Conservation (phyloP, 306 rosid species). For the Corylus americana region DNA sequence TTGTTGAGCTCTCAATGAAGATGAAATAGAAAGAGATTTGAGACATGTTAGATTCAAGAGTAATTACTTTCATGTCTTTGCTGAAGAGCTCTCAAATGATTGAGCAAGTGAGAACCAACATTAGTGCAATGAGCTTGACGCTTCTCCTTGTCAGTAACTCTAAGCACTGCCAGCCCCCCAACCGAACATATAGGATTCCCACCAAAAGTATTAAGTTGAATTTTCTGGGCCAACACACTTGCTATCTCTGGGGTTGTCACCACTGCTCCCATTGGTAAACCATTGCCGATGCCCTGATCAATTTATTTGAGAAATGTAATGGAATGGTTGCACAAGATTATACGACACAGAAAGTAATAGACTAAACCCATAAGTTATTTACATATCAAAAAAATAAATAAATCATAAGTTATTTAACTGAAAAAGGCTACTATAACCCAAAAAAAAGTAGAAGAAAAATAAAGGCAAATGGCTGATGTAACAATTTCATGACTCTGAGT, state of each 20-base stretch:
- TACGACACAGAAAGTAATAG: not conserved
- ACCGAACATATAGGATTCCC: constrained; percentile 96
- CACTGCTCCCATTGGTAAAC: constrained; percentile 89
- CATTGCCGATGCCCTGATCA: constrained; percentile 88
- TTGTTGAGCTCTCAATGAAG: not conserved
- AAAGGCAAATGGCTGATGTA: constrained; percentile 5
- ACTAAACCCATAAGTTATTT: not conserved
- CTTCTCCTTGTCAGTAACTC: constrained; percentile 80
- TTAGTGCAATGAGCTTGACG: constrained; percentile 75
- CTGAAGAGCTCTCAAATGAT: constrained; percentile 70
- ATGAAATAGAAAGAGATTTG: too few species aligned
- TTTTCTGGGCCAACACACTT: constrained; percentile 69
- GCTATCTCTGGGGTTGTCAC: constrained; percentile 95
- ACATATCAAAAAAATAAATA: too few species aligned
- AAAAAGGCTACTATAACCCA: constrained; percentile 1
- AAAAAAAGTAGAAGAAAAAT: too few species aligned
- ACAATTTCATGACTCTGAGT: constrained; percentile 9
- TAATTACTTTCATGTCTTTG: constrained; percentile 67
- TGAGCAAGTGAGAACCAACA: constrained; percentile 78
- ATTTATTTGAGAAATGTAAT: constrained; percentile 22
- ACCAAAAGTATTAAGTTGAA: constrained; percentile 80
- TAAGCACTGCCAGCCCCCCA: constrained; percentile 87
- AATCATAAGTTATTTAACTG: not conserved
- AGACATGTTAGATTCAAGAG: constrained; percentile 19
- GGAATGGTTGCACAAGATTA: constrained; percentile 12